Conservation (phyloP, 208 protist genomes). For the Leishmania turanica region DNA sequence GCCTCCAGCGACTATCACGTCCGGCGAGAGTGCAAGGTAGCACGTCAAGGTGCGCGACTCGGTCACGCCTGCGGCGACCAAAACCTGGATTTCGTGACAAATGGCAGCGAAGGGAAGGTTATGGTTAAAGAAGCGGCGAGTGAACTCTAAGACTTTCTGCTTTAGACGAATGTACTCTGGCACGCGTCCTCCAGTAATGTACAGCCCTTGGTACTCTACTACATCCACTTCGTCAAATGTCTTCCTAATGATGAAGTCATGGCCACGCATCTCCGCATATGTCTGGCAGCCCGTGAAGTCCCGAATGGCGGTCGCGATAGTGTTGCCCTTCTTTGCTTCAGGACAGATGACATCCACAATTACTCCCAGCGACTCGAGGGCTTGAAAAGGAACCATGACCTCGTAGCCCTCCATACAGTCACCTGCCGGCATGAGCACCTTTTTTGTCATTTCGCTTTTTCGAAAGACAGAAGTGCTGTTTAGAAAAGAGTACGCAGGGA, state of each 20-base stretch:
- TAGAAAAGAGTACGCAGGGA: background rate
- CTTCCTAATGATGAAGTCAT: slow-evolving; percentile 46
- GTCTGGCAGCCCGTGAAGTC: slow-evolving; percentile 42
- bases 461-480: too few species aligned
- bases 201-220: slow-evolving; percentile 33
- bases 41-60: slow-evolving; percentile 33
- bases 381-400: slow-evolving; percentile 44
- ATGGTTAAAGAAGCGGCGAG: slow-evolving; percentile 41
- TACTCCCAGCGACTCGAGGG: slow-evolving; percentile 33
- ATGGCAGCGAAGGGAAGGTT: slow-evolving; percentile 39
- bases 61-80: slow-evolving; percentile 33
- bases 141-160: slow-evolving; percentile 30
- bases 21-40: slow-evolving; percentile 39
- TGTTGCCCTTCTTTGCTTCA: slow-evolving; percentile 31
- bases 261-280: slow-evolving; percentile 39
- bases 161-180: slow-evolving; percentile 42
- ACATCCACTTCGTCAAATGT: slow-evolving; percentile 38
- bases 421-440: slow-evolving; percentile 42
- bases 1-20: slow-evolving; percentile 29
- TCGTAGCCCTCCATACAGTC: slow-evolving; percentile 53
- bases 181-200: slow-evolving; percentile 38
- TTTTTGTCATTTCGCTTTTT: slow-evolving; percentile 28
- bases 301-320: slow-evolving; percentile 31
- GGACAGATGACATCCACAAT: slow-evolving; percentile 38
- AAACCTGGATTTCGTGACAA: slow-evolving; percentile 40